Conservation (phyloP, 441 rosid species). For the Pelargonium australe region DNA sequence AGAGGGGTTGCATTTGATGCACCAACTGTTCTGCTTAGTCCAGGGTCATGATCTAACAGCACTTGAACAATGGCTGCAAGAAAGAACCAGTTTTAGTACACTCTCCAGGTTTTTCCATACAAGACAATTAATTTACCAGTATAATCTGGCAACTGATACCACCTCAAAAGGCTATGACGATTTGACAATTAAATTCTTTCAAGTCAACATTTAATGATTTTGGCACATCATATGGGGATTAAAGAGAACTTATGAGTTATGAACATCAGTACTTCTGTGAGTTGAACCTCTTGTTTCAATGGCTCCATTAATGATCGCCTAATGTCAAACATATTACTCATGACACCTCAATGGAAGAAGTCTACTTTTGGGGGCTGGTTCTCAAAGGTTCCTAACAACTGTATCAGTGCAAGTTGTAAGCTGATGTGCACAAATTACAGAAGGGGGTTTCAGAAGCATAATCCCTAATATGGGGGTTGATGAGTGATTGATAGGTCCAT, state of each 20-base stretch:
- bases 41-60: slow-evolving; percentile 68
- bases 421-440: neutral
- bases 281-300: neutral
- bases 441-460: neutral
- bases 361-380: neutral
- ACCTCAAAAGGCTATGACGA: neutral
- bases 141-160: neutral
- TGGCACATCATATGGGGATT: neutral
- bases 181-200: neutral
- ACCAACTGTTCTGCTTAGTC: slow-evolving; percentile 67
- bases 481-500: neutral
- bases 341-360: neutral
- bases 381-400: neutral
- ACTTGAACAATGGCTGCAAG: slow-evolving; percentile 81
- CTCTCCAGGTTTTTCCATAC: neutral
- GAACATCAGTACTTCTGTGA: neutral
- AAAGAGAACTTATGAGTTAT: neutral
- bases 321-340: neutral
- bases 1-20: slow-evolving; percentile 84
- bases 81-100: slow-evolving; percentile 17
- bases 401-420: too few relatives aligned
- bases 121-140: neutral
- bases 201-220: neutral
- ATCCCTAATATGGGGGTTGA: too few relatives aligned
- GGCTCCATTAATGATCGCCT: neutral